Evolutionary conservation across 495 filamentous ascomycete genomes (phyloP).

Genomic region (Lepidopterella palustris): DNA sequence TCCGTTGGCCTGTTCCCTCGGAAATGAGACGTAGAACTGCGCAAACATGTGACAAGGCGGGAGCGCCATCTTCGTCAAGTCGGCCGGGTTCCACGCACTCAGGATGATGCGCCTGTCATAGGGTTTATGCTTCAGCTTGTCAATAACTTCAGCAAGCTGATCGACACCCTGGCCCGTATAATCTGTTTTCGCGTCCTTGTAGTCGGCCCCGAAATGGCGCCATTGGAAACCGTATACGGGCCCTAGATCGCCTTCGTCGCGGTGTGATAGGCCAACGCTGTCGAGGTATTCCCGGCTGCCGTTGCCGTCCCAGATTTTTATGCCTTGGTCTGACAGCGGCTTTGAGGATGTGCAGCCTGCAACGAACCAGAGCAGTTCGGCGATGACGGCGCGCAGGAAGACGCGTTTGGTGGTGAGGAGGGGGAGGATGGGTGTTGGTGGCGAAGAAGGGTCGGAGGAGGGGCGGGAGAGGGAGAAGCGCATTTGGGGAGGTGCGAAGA

Average conservation of each 20-base stretch:
- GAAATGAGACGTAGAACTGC: constrained; percentile 92
- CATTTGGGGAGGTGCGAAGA: constrained; percentile 80
- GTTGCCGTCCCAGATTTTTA: constrained; percentile 99
- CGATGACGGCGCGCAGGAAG: constrained; percentile 82
- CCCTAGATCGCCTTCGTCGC: constrained; percentile 80
- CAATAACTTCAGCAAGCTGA: constrained; percentile 78
- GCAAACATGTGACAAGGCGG: constrained; percentile 99
- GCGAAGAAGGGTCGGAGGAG: constrained; percentile 31
- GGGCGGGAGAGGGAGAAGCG: constrained; percentile 74
- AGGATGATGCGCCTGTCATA: constrained; percentile 87
- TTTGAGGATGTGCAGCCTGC: constrained; percentile 69
- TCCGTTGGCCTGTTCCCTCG: constrained; percentile 34
- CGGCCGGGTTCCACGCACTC: constrained; percentile 86
- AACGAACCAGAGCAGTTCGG: constrained; percentile 96
- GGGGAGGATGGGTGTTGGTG: constrained; percentile 60
- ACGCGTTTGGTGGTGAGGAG: constrained; percentile 96
- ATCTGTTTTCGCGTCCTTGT: constrained; percentile 69
- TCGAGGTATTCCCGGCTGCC: constrained; percentile 86
- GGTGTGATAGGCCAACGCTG: constrained; percentile 67
- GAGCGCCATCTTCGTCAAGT: constrained; percentile 82
- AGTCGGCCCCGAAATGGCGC: constrained; percentile 94
- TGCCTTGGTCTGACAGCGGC: constrained; percentile 63
- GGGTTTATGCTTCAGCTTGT: constrained; percentile 72
- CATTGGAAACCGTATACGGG: constrained; percentile 99
- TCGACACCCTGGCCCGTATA: constrained; percentile 88